Base-by-base conservation (phyloP, 805 yeast species). In the Saturnispora saitoi region DNA sequence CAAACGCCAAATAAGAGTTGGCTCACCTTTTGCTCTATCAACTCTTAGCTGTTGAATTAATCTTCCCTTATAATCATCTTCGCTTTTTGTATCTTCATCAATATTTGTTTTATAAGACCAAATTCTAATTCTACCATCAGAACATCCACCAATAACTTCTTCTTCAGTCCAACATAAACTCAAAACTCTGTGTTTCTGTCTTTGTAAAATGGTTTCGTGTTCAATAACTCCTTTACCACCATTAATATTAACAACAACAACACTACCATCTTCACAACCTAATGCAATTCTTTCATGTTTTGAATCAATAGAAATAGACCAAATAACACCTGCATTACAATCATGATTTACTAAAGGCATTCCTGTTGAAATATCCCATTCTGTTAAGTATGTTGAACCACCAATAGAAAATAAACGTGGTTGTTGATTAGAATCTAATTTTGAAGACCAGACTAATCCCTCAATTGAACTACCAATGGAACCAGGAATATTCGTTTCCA, bases 181-280 rank as follows among this genome's bases (percentile, higher is more conserved):
- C 58, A 93, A 70, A 1, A 93, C 83, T 62, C 96, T 75, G 42
- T 88, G 76, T 48, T 83, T 88, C 61, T 86, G 95, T 67, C 95
- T 77, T 65, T 86, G 93, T 52, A 93, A 72, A 45, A 88, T 78
- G 26, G 74, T 67, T 49, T 76, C 83, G 62, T 83, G 88, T 61
- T 86, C 96, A 56, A 91, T 69, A 19, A 76, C 76, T 10, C 95
- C 96, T n/a, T 71, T 72, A 15, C 96, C 96, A 12, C 93, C 95
- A 7, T 86, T 71, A n/a, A 90, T 79, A 59, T 88, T 88, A 15
- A 89, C 72, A 4, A 93, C 64, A 1, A 86, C 95, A 9, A 91
- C 89, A 6, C 87, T 73, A 22, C 99, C 99, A 61, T 90, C 95
- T 57, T 93, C 99, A 65, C 98, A 91, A 3, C 98, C 99, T 0